phyloP scores from a whole-genome alignment of 202 grass and related monocot genomes.

The Musa balbisiana region DNA sequence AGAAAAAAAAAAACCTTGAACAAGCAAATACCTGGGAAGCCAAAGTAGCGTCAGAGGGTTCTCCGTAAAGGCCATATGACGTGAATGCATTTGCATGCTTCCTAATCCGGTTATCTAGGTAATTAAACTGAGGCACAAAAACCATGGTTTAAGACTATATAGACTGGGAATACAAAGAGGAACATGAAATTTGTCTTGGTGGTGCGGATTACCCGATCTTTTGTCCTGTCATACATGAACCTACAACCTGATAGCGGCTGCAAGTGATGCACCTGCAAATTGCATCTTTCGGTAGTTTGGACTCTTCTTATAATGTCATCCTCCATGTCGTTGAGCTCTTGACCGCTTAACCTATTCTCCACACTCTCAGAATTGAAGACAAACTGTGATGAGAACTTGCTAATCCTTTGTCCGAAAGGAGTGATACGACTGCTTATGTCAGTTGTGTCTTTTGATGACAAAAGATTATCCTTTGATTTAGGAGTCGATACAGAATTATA shows the following conservation, averaged over 20 bases:
- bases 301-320: slow-evolving; percentile 78
- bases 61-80: slow-evolving; percentile 37
- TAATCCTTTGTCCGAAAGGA: slow-evolving; percentile 65
- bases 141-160: slow-evolving; percentile 6
- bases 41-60: slow-evolving; percentile 64
- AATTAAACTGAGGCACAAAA: slow-evolving; percentile 70
- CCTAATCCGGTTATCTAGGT: slow-evolving; percentile 59
- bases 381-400: slow-evolving; percentile 66
- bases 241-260: slow-evolving; percentile 65
- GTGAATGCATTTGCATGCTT: slow-evolving; percentile 43
- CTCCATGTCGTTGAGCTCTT: slow-evolving; percentile 40
- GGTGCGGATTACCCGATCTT: slow-evolving; percentile 58
- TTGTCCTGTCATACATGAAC: slow-evolving; percentile 90
- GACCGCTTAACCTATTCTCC: slow-evolving; percentile 29
- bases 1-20: slow-evolving; percentile 11
- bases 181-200: slow-evolving; percentile 25
- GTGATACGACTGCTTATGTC: slow-evolving; percentile 52
- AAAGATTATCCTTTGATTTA: slow-evolving; percentile 35
- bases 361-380: slow-evolving; percentile 47
- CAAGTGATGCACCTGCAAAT: slow-evolving; percentile 58
- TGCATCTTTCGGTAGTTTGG: slow-evolving; percentile 57
- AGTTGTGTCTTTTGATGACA: slow-evolving; percentile 50
- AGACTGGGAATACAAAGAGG: neutral
- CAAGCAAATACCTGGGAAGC: slow-evolving; percentile 71
- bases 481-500: slow-evolving; percentile 49